Evolutionary conservation across 495 filamentous ascomycete genomes (phyloP).

Genomic region (Daldinia bambusicola): DNA sequence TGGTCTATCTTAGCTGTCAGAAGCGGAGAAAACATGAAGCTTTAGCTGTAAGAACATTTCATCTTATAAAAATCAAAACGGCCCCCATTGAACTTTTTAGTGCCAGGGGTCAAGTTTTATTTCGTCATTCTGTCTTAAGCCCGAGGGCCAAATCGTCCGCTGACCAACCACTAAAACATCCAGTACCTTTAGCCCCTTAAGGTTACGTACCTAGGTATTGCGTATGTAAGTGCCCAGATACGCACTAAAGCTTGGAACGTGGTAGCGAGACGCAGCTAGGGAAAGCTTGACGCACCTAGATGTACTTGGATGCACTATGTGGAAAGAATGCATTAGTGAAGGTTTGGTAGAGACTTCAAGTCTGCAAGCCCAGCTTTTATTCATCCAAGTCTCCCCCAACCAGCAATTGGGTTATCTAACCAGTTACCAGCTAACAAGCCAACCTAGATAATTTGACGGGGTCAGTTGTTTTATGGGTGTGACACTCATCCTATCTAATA

Average conservation of each 20-base stretch:
- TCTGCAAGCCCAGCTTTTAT: conserved; percentile 1
- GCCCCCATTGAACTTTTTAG: conserved; percentile 1
- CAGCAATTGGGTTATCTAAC: not conserved
- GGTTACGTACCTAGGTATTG: not conserved
- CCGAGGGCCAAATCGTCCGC: conserved; percentile 16
- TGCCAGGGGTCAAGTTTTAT: conserved; percentile 29
- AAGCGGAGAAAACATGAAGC: not conserved
- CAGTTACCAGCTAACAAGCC: too few relatives aligned
- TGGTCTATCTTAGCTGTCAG: not conserved
- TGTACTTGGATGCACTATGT: too few relatives aligned
- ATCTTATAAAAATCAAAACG: not conserved
- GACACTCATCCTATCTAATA: not conserved
- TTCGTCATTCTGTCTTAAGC: conserved; percentile 36
- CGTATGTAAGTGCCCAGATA: not conserved
- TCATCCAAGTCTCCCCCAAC: not conserved
- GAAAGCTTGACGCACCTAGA: conserved; percentile 16
- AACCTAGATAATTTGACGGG: not conserved
- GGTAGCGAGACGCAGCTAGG: conserved; percentile 18
- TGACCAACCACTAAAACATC: not conserved
- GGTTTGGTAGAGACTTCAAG: not conserved
- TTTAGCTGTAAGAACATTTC: not conserved
- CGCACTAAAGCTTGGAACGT: conserved; percentile 8
- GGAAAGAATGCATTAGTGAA: conserved; percentile 22
- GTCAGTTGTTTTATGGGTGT: not conserved
- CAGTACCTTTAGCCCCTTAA: conserved; percentile 4